Evolutionary conservation across 2,329 filamentous ascomycete species (phyloP), one percentile per base, ranked within the genome.

Genomic region (Monosporascus sp.): DNA sequence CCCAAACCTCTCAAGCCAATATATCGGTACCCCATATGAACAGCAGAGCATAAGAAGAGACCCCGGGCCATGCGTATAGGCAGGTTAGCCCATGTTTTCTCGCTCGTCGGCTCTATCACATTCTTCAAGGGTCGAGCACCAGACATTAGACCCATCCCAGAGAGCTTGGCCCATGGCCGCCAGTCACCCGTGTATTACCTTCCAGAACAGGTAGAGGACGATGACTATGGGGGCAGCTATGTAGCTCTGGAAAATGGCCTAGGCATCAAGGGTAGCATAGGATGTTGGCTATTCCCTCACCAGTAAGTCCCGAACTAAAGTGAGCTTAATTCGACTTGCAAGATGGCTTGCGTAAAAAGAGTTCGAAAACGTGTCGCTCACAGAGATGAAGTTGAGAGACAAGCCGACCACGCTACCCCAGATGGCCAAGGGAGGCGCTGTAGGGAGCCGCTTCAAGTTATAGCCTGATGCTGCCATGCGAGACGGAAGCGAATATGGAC

Each of bases 301-400:
- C 58, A 64, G 56, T 42, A 34, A 39, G 42, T 37, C 41, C 47
- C 11, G 11, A 34, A 20, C 3, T 47, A 15, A 20, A 34, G 9
- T 5, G 31, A 34, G 31, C 11, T 7, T 7, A 2, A 34, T 2
- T 9, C 17, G 17, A 1, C 11, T 14, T 14, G 36, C 4, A 27
- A 31, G 17, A 27, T 24, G 3, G 64, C 72, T 69, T 64, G 74
- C 71, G 54, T 74, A 84, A 47, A 89, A 79, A 7, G 83, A 82
- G 51, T 80, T 82, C 78, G 86, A 90, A 66, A 89, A 87, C 50
- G 88, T 85, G 6, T 86, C 87, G 38, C 89, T 73, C 42, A 93
- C 74, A 51, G 88, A 84, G 8, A 92, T 66, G 20, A 76, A 61
- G 70, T 89, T 88, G 62, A 93, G 78, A 48, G 72, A 55, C 48